Evolutionary conservation across 1,139 yeast genomes (phyloP), one percentile per base, ranked within the genome.

Genomic region (Yamadazyma aaseri): DNA sequence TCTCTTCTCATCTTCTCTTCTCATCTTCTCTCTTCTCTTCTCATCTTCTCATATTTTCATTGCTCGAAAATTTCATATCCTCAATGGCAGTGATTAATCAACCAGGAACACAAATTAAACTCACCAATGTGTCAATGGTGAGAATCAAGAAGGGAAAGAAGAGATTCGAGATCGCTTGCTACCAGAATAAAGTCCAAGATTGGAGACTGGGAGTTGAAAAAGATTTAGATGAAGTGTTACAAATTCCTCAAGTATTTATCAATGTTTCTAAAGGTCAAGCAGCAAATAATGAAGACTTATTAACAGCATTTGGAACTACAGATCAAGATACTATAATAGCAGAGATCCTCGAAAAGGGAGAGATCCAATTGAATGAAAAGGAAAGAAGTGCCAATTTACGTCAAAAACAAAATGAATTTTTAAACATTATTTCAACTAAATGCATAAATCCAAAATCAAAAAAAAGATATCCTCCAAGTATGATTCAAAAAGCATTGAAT

Each of bases 221-320:
- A 49, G 97, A 92, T 55, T 58, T 94, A 9, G 98, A 92, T 62
- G 98, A 92, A 55, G 98, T 92, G 4, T 66, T 92, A 27, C 98
- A 92, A 55, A 89, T 92, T 34, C 96, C 90, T n/a, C 96, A 86
- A 55, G 95, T 92, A 2, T 92, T 94, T 53, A 61, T 80, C 29
- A 92, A 94, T 54, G 98, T 90, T 0, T 86, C 96, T 14, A 92
- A 94, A 53, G 98, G 98, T 2, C 90, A 81, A 46, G 94, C 86
- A 2, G 98, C 98, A 3, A 80, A 90, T 17, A 79, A 85, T 47
- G 96, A 87, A 7, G 97, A 92, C 43, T 65, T 92, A 29, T 66
- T 73, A 49, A 71, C 78, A 33, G 71, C 82, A 1, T 92, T 94
- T 56, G 90, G 86, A 1, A 76, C 89, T 0, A 79, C 86, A 0